Evolutionary conservation across 2,329 filamentous ascomycete species (phyloP).

Genomic region (Penicillium rolfsii): DNA sequence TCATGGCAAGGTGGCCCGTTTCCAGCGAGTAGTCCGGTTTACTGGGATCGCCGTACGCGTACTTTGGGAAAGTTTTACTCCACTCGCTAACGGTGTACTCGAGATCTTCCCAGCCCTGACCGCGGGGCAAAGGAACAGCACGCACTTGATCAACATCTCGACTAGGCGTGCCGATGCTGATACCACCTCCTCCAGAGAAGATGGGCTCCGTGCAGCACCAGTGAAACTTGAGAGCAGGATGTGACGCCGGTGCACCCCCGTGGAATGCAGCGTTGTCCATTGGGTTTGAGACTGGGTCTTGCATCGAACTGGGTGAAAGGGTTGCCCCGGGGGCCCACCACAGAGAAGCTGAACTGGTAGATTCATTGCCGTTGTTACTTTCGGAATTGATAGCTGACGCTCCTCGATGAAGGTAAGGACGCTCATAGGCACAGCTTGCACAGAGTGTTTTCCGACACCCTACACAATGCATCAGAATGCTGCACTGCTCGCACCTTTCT

Average conservation of each 20-base stretch:
- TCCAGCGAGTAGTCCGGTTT: conserved; percentile 46
- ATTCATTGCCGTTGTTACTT: conserved; percentile 13
- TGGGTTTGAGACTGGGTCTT: conserved; percentile 49
- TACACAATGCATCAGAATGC: conserved; percentile 64
- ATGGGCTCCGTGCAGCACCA: conserved; percentile 65
- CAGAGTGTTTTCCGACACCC: conserved; percentile 64
- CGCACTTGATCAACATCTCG: conserved; percentile 60
- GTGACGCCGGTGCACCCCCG: conserved; percentile 40
- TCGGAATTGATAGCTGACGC: conserved; percentile 9
- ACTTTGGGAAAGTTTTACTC: conserved; percentile 45
- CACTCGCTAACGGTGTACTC: conserved; percentile 52
- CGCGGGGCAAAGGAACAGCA: conserved; percentile 59
- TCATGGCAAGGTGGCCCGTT: conserved; percentile 47
- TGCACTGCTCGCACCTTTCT: conserved; percentile 64
- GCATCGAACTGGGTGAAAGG: conserved; percentile 62
- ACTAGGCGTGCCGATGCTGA: conserved; percentile 58
- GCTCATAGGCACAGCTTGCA: conserved; percentile 62
- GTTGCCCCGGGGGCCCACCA: conserved; percentile 64
- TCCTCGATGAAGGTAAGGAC: conserved; percentile 48
- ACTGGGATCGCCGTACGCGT: conserved; percentile 46
- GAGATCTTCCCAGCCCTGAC: conserved; percentile 59
- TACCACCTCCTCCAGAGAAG: conserved; percentile 63
- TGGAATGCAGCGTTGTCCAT: conserved; percentile 39
- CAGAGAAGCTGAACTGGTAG: conserved; percentile 43
- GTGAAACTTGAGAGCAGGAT: conserved; percentile 58